Evolutionary conservation across 495 filamentous ascomycete species (phyloP).

Genomic region (Penicillium atrosanguineum): DNA sequence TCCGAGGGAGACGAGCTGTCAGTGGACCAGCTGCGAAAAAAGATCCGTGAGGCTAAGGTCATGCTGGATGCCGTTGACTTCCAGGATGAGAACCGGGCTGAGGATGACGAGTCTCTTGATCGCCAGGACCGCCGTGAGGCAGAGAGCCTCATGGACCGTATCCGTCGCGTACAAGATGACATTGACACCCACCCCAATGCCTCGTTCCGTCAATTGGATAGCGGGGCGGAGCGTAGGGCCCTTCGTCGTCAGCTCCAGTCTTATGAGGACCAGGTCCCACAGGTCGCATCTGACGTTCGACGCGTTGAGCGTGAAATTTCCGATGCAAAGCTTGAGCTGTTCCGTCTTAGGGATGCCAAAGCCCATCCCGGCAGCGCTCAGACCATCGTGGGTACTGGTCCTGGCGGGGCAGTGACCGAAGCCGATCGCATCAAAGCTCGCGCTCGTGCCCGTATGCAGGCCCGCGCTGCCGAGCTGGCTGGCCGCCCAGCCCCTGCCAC

Average conservation of each 20-base stretch:
- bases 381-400: slow-evolving; percentile 89
- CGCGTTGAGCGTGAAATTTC: slow-evolving; percentile 89
- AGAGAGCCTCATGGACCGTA: slow-evolving; percentile 89
- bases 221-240: slow-evolving; percentile 78
- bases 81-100: slow-evolving; percentile 82
- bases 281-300: slow-evolving; percentile 87
- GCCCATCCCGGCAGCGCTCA: slow-evolving; percentile 79
- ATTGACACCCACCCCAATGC: slow-evolving; percentile 90
- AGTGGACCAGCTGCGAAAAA: slow-evolving; percentile 85
- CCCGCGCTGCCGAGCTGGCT: slow-evolving; percentile 86
- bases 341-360: slow-evolving; percentile 90
- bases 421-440: slow-evolving; percentile 91
- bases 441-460: slow-evolving; percentile 97
- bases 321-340: slow-evolving; percentile 89
- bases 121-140: slow-evolving; percentile 87
- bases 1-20: slow-evolving; percentile 76
- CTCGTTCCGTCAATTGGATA: slow-evolving; percentile 68
- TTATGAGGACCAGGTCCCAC: slow-evolving; percentile 84
- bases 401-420: slow-evolving; percentile 88
- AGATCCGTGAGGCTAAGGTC: slow-evolving; percentile 91
- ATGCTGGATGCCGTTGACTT: slow-evolving; percentile 98
- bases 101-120: slow-evolving; percentile 91
- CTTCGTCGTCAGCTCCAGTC: slow-evolving; percentile 86
- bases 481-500: slow-evolving; percentile 66
- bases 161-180: slow-evolving; percentile 93